These are phyloP conservation scores for Ligustrum vulgare DNA, from an alignment of 257 asterid genomes.

Conservation along the genomic window DNA sequence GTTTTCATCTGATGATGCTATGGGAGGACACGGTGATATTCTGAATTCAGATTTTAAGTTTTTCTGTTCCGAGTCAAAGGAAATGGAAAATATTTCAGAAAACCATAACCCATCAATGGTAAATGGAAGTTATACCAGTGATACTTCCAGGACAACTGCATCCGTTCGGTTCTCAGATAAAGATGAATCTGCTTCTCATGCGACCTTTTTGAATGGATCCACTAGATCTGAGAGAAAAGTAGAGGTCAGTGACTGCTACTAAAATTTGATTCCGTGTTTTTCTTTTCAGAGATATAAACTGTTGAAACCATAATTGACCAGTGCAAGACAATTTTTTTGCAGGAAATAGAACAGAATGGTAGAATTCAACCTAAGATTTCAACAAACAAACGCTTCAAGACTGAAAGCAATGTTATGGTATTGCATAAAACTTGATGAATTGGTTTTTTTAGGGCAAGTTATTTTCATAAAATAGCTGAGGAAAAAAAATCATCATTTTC, in stretches of 20 bases:
- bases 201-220: conserved; percentile 43
- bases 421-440: not conserved
- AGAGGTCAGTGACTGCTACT: conserved; percentile 24
- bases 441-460: not conserved
- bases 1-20: conserved; percentile 61
- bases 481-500: too few relatives aligned
- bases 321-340: conserved; percentile 15
- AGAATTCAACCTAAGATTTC: conserved; percentile 29
- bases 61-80: conserved; percentile 48
- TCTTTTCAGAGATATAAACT: not conserved
- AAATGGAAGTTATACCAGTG: conserved; percentile 34
- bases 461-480: not conserved
- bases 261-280: not conserved
- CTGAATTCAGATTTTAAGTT: conserved; percentile 48
- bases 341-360: conserved; percentile 27
- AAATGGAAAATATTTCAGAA: conserved; percentile 33
- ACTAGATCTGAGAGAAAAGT: conserved; percentile 35
- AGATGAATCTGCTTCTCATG: conserved; percentile 35
- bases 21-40: conserved; percentile 47
- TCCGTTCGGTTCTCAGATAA: conserved; percentile 33
- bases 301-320: conserved; percentile 7
- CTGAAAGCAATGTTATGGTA: conserved; percentile 41
- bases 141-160: conserved; percentile 34
- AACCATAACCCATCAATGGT: conserved; percentile 32
- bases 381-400: conserved; percentile 23